Percentiles rank a stretch among this genome's conserved stretches.
phyloP scores from a whole-genome alignment of 75 land plant genomes.

The Sequoia sempervirens region DNA sequence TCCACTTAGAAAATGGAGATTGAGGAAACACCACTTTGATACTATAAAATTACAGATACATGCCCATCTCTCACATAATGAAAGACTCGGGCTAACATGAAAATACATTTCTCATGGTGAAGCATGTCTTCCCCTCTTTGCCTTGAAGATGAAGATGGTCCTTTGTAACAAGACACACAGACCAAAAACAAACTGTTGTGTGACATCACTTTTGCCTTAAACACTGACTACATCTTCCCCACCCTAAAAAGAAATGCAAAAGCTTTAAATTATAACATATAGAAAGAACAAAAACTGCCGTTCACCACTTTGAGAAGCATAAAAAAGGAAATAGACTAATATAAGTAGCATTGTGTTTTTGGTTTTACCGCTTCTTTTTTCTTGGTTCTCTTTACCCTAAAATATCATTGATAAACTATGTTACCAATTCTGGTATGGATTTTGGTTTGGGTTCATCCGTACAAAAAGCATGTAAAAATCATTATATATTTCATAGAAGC shows the following conservation, averaged over 20 bases:
- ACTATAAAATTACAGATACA: neutral
- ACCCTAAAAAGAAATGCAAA: neutral
- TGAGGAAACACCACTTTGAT: neutral
- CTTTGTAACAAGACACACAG: neutral
- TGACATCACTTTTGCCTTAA: neutral
- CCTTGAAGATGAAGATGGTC: neutral
- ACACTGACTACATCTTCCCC: neutral
- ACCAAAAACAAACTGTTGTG: neutral
- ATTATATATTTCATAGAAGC: too few relatives aligned
- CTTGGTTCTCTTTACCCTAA: neutral
- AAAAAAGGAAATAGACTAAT: neutral
- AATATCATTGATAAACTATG: too few relatives aligned
- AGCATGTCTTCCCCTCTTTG: neutral
- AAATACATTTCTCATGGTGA: neutral
- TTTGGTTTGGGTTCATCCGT: too few relatives aligned
- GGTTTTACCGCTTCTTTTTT: too few relatives aligned
- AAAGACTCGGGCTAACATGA: neutral
- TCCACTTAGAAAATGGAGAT: neutral
- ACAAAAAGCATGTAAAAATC: too few relatives aligned
- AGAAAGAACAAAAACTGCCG: neutral
- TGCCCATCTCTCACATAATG: neutral
- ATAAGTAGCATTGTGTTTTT: neutral
- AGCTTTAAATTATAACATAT: neutral
- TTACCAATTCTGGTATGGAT: too few relatives aligned
- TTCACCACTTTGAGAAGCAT: neutral